Conservation (phyloP, 2,329 filamentous ascomycete genomes). For the Aspergillus aculeatinus region DNA sequence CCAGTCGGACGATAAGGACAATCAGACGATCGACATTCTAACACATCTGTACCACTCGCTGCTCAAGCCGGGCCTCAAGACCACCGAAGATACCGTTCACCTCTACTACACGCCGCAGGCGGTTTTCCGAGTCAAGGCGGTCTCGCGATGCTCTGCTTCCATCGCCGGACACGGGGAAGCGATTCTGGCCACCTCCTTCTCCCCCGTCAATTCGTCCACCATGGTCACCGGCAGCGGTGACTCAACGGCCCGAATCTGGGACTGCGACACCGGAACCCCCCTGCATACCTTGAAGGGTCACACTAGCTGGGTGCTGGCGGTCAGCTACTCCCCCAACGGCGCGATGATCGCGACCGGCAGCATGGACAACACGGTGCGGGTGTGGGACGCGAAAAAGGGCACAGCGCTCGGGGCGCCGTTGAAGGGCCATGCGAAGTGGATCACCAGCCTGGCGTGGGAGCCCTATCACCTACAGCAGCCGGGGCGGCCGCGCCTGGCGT, state of each 20-base stretch:
- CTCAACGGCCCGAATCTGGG: constrained; percentile 88
- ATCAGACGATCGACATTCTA: constrained; percentile 46
- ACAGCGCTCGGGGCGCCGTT: constrained; percentile 68
- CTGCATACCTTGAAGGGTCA: constrained; percentile 84
- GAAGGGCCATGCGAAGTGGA: constrained; percentile 86
- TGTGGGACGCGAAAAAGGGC: constrained; percentile 85
- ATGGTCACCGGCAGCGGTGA: constrained; percentile 90
- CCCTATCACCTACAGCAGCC: constrained; percentile 79
- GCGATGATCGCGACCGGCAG: constrained; percentile 80
- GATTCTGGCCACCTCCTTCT: constrained; percentile 84
- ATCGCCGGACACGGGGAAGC: constrained; percentile 91
- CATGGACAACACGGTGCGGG: constrained; percentile 86
- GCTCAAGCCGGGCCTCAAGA: constrained; percentile 51
- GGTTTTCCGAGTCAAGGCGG: constrained; percentile 88
- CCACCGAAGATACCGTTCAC: constrained; percentile 61
- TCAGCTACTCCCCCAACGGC: constrained; percentile 84
- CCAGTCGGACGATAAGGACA: constrained; percentile 41
- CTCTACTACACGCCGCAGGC: constrained; percentile 77
- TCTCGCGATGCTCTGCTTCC: constrained; percentile 82
- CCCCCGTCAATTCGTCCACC: constrained; percentile 70
- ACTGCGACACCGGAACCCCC: constrained; percentile 89
- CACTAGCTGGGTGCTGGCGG: constrained; percentile 83
- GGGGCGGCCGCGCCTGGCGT: constrained; percentile 76
- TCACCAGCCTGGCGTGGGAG: constrained; percentile 87
- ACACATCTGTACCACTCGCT: constrained; percentile 53